Conservation (phyloP, 345 rosid species). For the Acer negundo region DNA sequence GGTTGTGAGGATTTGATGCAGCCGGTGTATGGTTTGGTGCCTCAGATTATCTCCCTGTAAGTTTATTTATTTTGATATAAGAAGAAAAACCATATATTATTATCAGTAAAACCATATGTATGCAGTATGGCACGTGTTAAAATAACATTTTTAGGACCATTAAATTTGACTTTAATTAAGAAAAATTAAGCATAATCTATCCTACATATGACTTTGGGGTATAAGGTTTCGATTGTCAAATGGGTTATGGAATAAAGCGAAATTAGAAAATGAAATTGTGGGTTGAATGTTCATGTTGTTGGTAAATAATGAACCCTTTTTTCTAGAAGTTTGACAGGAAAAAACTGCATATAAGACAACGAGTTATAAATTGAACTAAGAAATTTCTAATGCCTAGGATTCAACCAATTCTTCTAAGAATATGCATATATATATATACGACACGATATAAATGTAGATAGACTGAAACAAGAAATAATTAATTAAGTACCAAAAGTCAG, state of each 20-base stretch:
- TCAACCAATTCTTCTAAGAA: slow-evolving; percentile 6
- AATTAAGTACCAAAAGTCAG: slow-evolving; percentile 18
- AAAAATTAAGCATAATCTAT: slow-evolving; percentile 1
- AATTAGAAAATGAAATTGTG: slow-evolving; percentile 14
- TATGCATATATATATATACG: not conserved
- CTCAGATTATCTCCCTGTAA: slow-evolving; percentile 97
- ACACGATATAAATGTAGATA: not conserved
- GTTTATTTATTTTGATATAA: slow-evolving; percentile 19
- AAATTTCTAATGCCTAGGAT: not conserved
- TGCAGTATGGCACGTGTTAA: not conserved
- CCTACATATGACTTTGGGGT: slow-evolving; percentile 36
- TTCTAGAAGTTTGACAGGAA: slow-evolving; percentile 33
- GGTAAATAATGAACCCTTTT: slow-evolving; percentile 12
- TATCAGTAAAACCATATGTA: not conserved
- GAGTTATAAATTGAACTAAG: not conserved
- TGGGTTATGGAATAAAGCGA: slow-evolving; percentile 15
- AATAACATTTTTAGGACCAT: not conserved
- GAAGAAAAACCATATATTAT: not conserved
- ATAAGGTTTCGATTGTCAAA: slow-evolving; percentile 27
- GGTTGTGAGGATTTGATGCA: slow-evolving; percentile 71
- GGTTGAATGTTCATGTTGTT: too few species aligned
- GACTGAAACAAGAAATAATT: slow-evolving; percentile 1
- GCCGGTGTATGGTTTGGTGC: slow-evolving; percentile 77
- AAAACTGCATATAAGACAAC: not conserved
- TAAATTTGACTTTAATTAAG: slow-evolving; percentile 18